A percentile compares a stretch with the other conserved stretches of the same genome.
Evolutionary conservation across 2,329 filamentous ascomycete genomes (phyloP).

Genomic region (Exophiala oligosperma): DNA sequence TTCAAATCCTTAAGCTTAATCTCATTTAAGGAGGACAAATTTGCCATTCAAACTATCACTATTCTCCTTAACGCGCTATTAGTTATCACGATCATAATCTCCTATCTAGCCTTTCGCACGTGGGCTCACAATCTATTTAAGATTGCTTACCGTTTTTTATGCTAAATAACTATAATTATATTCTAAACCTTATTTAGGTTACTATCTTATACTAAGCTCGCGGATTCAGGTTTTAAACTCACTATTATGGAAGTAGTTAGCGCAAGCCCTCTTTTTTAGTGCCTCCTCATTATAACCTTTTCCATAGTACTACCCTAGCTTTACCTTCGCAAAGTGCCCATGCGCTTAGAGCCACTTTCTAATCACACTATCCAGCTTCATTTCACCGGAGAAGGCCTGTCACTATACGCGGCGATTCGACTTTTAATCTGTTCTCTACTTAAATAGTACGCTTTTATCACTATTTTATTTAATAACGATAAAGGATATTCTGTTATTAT

Average conservation of each 20-base stretch:
- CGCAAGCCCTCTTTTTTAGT: slow-evolving; percentile 63
- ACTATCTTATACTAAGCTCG: slow-evolving; percentile 42
- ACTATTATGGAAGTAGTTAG: slow-evolving; percentile 36
- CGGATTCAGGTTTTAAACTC: neutral
- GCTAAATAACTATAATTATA: slow-evolving; percentile 66
- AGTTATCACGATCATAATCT: slow-evolving; percentile 59
- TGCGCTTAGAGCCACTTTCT: slow-evolving; percentile 68
- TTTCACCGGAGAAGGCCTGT: slow-evolving; percentile 63
- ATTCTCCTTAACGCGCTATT: slow-evolving; percentile 61
- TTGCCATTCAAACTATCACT: slow-evolving; percentile 52
- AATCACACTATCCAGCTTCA: slow-evolving; percentile 70
- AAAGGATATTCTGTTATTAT: slow-evolving; percentile 67
- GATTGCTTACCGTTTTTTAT: slow-evolving; percentile 68
- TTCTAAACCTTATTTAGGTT: slow-evolving; percentile 66
- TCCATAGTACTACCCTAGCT: slow-evolving; percentile 73
- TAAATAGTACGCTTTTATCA: slow-evolving; percentile 76
- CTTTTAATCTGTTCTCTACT: slow-evolving; percentile 63
- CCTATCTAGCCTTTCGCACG: slow-evolving; percentile 64
- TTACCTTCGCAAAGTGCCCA: slow-evolving; percentile 65
- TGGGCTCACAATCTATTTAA: slow-evolving; percentile 70
- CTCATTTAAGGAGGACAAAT: slow-evolving; percentile 24
- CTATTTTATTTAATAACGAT: slow-evolving; percentile 61
- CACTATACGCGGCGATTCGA: slow-evolving; percentile 58
- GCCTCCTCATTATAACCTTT: slow-evolving; percentile 62
- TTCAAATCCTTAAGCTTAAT: slow-evolving; percentile 25